Evolutionary conservation across 2,329 filamentous ascomycete genomes (phyloP), one percentile per base, ranked within the genome.

Genomic region (Fusarium staphyleae): DNA sequence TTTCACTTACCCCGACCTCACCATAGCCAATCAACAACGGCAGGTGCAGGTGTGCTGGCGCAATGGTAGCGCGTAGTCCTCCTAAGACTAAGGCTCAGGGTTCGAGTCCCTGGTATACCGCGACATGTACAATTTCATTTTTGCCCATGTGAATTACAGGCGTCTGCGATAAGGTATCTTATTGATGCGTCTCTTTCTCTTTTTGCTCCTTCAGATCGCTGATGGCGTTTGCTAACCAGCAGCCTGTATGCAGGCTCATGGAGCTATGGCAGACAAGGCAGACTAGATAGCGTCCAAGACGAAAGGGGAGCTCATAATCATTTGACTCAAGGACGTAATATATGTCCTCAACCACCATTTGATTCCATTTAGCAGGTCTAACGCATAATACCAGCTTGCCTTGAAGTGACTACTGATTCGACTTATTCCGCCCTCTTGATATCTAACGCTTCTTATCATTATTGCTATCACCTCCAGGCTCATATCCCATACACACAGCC

Each of bases 401-500:
- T 5, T 24, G 8, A 24, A 7, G 8, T 6, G 22, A 7, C 22
- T 24, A 3, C 22, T 8, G 7, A 5, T 8, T 24, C 9, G 22
- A 24, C 4, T 3, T 6, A 3, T 8, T 24, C 22, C 4, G 4
- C 22, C 3, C 19, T 6, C 19, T 4, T 22, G 4, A 22, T 9
- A 3, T 33, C 30, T 5, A 33, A 8, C 8, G n/a, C 30, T 8
- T 22, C 24, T 13, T 12, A 24, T 12, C 35, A n/a, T 19, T 24
- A 16, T 8, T 24, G 15, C 7, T 8, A 10, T 22, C 37, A 13
- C 33, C 18, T 18, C 39, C 22, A 22, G 55, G 52, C 9, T 73
- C 69, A 22, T 66, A 64, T n/a, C 82, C 85, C 28, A 91, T 60
- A 59, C 87, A 89, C 1, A 87, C 79, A 6, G 88, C 89, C 15